Evolutionary conservation across 176 grass and related monocot genomes (phyloP), one percentile per base, ranked within the genome.

Genomic region (Eleusine indica): DNA sequence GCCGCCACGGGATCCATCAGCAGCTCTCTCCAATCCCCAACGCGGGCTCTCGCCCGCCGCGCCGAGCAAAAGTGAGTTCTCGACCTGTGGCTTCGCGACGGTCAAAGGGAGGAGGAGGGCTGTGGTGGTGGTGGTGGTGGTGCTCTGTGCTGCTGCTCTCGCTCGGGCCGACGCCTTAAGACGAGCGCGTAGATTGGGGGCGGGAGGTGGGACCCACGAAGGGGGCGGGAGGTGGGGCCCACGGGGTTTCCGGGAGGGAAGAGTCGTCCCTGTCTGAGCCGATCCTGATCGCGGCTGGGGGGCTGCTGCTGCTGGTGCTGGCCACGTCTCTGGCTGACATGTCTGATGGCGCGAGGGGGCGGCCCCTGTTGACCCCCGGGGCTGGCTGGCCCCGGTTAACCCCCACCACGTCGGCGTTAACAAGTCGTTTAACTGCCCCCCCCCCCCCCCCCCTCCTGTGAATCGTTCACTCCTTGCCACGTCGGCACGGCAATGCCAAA

Each of bases 1-100:
- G 94, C 83, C 68, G 93, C 82, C 35, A 94, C 84, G 3, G 91
- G 96, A 90, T 98, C 96, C 96, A 98, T 98, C 46, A 39, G 44
- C 48, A 60, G 9, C 75, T 11, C 15, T 15, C 28, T 3, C 47
- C 46, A 32, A 53, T 37, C 47, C 30, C 48, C 25, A 1, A 12
- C n/a, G 9, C 47, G 22, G 13, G 22, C n/a, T 30, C 70, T 15
- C 9, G 13, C 5, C 25, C 71, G 22, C 44, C 42, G 70, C 11
- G 70, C 11, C 21, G 39, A 67, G 65, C 65, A 67, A 7, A 15
- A 5, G 39, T 7, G 12, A 17, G 14, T 19, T 16, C 16, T 56
- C 4, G 16, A 19, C 56, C 53, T 18, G 25, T 4, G 72, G 4
- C 49, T 35, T 35, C 75, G 87, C 9, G 76, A 30, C 28, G 80